Evolutionary conservation across 2,329 filamentous ascomycete species (phyloP).

Genomic region (Hansfordia pulvinata): DNA sequence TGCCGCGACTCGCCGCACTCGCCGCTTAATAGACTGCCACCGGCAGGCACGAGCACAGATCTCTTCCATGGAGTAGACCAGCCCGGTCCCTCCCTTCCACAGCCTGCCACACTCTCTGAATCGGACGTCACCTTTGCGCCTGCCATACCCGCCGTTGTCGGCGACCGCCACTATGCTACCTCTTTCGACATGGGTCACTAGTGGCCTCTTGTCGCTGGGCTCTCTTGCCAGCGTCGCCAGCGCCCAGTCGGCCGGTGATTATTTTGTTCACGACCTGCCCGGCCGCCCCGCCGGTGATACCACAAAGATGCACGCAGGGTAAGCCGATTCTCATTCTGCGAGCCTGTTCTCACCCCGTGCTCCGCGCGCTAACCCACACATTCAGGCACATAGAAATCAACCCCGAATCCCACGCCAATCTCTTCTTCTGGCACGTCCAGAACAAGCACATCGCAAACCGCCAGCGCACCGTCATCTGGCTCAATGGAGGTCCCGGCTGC

Average conservation of each 20-base stretch:
- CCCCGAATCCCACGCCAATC: slow-evolving; percentile 72
- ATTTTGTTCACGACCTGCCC: slow-evolving; percentile 76
- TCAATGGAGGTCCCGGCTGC: slow-evolving; percentile 94
- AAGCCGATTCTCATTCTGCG: slow-evolving; percentile 30
- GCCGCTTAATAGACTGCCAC: too few relatives aligned
- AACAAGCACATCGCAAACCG: slow-evolving; percentile 89
- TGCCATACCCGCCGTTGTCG: too few relatives aligned
- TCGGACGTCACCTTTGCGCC: too few relatives aligned
- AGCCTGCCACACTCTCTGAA: too few relatives aligned
- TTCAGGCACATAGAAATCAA: slow-evolving; percentile 81
- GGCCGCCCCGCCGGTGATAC: slow-evolving; percentile 67
- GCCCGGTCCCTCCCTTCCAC: too few relatives aligned
- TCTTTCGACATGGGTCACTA: slow-evolving; percentile 12
- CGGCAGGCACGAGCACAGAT: too few relatives aligned
- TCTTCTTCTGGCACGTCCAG: slow-evolving; percentile 98
- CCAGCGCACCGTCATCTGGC: slow-evolving; percentile 86
- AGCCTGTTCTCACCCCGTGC: slow-evolving; percentile 1
- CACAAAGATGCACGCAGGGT: slow-evolving; percentile 98
- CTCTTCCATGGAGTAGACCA: too few relatives aligned
- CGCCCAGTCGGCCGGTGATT: slow-evolving; percentile 58
- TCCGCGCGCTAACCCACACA: slow-evolving; percentile 4
- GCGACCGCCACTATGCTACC: slow-evolving; percentile 14
- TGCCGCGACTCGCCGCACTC: too few relatives aligned
- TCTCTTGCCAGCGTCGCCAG: slow-evolving; percentile 22
- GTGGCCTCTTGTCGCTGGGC: slow-evolving; percentile 25